Base-by-base conservation (phyloP, 2,329 filamentous ascomycete genomes). In the Trichoderma asperellum region DNA sequence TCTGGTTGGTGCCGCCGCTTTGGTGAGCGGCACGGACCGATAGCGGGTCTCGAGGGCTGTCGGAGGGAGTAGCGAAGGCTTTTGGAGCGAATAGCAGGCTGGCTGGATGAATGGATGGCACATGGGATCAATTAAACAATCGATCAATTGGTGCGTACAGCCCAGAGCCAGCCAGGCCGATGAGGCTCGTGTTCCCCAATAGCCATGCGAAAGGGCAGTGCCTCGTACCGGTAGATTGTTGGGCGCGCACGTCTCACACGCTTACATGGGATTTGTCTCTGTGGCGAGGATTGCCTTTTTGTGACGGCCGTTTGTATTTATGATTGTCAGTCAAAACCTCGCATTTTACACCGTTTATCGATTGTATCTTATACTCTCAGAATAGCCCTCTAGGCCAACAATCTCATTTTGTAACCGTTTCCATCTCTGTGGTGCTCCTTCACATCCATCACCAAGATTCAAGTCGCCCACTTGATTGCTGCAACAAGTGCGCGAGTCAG, bases 11-110 rank as follows among this genome's bases (percentile, higher is more conserved):
- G 12, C 47, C n/a, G 57, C 27, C n/a, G 2, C 40, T 57, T 58
- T 16, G 53, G 52, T 57, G 34, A 35, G 62, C 62, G 65, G 65
- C 58, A 61, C 65, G 65, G 65, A 43, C 65, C 65, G 65, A 55
- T 56, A 47, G 65, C 65, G 58, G 65, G 58, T 68, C 65, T 49
- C 61, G 65, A 34, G 32, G 34, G n/a, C 55, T 56, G 52, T 27
- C 3, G 52, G 52, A 29, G 52, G 5, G 24, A 24, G 18, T 1
- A 32, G 29, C n/a, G 32, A 34, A 11, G 14, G 5, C 16, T 43
- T 43, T 35, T 27, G 10, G 43, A 52, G 59, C 34, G 59, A 21
- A 29, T 35, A 7, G 14, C 49, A 7, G 52, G 52, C 10, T 49
- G 47, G 47, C 11, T 49, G 47, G n/a, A 24, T 49, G 47, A 10